phyloP scores from a whole-genome alignment of 345 rosid species.

The Microthlaspi erraticum region DNA sequence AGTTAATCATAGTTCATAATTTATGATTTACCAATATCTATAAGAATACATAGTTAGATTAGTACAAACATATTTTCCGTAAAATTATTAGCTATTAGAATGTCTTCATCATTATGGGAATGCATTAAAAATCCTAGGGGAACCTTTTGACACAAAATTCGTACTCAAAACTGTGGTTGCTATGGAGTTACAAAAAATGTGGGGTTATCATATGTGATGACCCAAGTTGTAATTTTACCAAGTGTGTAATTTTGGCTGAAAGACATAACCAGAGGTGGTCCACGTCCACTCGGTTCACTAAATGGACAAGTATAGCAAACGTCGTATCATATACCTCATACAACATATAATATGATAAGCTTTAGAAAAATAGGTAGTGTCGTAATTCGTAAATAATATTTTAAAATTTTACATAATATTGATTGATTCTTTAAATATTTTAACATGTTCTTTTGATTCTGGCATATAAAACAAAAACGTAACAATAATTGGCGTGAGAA shows the following conservation, averaged over 20 bases:
- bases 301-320: constrained; percentile 12
- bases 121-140: background rate
- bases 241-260: background rate
- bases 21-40: background rate
- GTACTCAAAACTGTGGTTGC: background rate
- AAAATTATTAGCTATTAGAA: background rate
- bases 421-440: background rate
- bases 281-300: constrained; percentile 30
- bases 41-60: background rate
- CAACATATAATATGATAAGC: constrained; percentile 37
- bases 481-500: constrained; percentile 40
- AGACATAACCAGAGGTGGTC: constrained; percentile 1
- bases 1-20: background rate
- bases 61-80: background rate
- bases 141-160: background rate
- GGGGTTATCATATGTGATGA: background rate
- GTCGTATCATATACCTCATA: constrained; percentile 32
- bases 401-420: background rate
- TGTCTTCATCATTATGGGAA: background rate
- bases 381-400: background rate
- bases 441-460: background rate
- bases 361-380: background rate
- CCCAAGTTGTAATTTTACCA: background rate
- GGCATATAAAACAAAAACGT: constrained; percentile 20
- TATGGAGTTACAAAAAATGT: background rate